These are phyloP conservation scores for Ceratobasidium sp. DNA, from an alignment of 1,284 basidiomycete genomes.

Conservation along the genomic window DNA sequence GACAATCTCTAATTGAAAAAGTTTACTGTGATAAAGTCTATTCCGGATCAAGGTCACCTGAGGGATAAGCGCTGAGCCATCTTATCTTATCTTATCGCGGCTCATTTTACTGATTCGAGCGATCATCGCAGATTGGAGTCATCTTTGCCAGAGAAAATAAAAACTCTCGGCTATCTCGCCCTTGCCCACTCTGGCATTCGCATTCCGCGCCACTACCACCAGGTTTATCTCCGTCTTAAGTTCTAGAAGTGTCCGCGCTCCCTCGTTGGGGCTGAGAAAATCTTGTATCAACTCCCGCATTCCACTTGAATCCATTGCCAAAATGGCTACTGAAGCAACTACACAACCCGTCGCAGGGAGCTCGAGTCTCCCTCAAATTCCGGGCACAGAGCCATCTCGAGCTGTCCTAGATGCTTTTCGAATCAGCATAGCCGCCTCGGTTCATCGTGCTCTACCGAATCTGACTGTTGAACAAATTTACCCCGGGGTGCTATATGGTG, in stretches of 20 bases:
- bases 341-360: neutral
- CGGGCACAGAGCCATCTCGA: constrained; percentile 75
- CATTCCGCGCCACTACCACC: constrained; percentile 3
- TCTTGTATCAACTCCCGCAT: neutral
- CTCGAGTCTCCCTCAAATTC: constrained; percentile 63
- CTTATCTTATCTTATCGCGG: constrained; percentile 6
- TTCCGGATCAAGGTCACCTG: constrained; percentile 41
- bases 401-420: constrained; percentile 87
- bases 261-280: neutral
- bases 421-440: constrained; percentile 80
- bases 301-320: neutral
- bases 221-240: neutral
- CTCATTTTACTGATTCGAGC: constrained; percentile 10
- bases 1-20: constrained; percentile 4
- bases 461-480: constrained; percentile 81
- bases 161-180: constrained; percentile 15
- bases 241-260: neutral
- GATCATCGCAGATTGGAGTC: constrained; percentile 16
- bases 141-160: neutral
- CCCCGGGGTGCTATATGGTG: constrained; percentile 87
- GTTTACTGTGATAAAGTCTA: neutral
- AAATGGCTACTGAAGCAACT: constrained; percentile 31
- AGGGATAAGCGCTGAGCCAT: neutral
- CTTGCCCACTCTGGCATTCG: constrained; percentile 33
- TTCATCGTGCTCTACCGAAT: constrained; percentile 75